Base-by-base conservation (phyloP, 306 rosid species). In the Rubus parviflorus region DNA sequence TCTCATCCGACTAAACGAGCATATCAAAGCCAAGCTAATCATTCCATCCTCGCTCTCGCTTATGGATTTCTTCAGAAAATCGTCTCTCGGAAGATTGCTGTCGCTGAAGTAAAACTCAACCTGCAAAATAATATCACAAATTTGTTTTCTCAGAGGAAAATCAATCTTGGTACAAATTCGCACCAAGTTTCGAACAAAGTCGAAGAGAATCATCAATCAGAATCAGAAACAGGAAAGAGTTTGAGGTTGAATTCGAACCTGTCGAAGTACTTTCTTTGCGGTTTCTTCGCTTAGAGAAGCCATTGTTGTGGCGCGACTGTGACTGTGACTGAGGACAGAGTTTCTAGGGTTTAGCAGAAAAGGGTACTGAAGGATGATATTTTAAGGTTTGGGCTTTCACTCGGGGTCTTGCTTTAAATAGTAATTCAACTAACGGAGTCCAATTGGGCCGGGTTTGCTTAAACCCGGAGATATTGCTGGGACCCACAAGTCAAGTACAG, bases 101-200 rank as follows among this genome's bases (percentile, higher is more conserved):
- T 93, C 97, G 58, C 98, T 84, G 87, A 93, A 91, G 87, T 93
- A 93, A 76, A 91, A 93, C 87, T 93, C 98, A 22, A 93, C 97
- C 98, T 90, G 80, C 20, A 81, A 35, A 64, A 16, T 42, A 5
- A 47, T 35, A 30, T 30, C 35, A 60, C 57, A 43, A 37, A 30
- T 47, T 19, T 4, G 30, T 25, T 25, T 42, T 53, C 17, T 15
- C 23, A 42, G 7, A 13, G 40, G 10, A 22, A 15, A 66, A 54
- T 0, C 6, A 67, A 52, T 52, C 4, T 9, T 8, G 19, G 51
- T 22, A 13, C 23, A 20, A 63, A 25, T 15, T n/a, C 1, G 4
- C 30, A 2, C 30, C 25, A 42, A 75, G 46, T 12, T 15, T n/a
- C 1, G 4, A 42, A 2, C 30, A 40, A 42, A 75, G 46, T 12